Evolutionary conservation across 768 basidiomycete genomes (phyloP), one percentile per base, ranked within the genome.

Genomic region (Phallus indusiatus): DNA sequence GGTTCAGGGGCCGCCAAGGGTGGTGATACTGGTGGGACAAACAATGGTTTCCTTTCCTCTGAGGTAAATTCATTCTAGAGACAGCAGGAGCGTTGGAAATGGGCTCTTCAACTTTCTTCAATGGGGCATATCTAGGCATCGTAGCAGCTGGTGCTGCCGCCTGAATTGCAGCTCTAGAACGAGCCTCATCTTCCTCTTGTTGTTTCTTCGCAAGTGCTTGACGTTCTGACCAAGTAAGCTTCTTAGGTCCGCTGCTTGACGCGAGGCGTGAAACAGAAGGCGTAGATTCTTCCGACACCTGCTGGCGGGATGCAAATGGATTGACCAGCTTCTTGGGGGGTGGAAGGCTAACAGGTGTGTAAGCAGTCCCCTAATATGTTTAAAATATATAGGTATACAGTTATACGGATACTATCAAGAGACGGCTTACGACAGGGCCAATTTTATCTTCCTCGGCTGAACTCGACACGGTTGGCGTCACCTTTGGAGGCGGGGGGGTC

Each of bases 181-280:
- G 74, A 9, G 76, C 74, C 61, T 84, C 85, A 59, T 92, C 94
- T 64, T 89, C 91, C 63, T 85, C 89, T 16, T 79, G 76, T 64
- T 91, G 88, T 67, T 86, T 86, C 76, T 94, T 94, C 1, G 92
- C 87, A n/a, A 86, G 74, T 0, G 90, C 93, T 68, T 97, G 94
- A 20, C 94, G 79, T 69, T 98, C 89, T 60, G 81, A 88, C 95
- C 95, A 98, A 0, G 94, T 95, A 62, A 95, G 70, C 70, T 92
- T 94, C 75, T 90, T 90, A 0, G 75, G 60, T 0, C 78, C 81
- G 20, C 73, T 73, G 3, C 61, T 53, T 11, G 8, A 60, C 17
- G 35, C 50, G 0, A 24, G 46, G 20, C 58, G 61, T 20, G n/a
- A 53, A 53, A 35, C 55, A 5, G 16, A 49, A 33, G 42, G 60